Evolutionary conservation across 768 basidiomycete species (phyloP).

Genomic region (Podaxis mareebaensis): DNA sequence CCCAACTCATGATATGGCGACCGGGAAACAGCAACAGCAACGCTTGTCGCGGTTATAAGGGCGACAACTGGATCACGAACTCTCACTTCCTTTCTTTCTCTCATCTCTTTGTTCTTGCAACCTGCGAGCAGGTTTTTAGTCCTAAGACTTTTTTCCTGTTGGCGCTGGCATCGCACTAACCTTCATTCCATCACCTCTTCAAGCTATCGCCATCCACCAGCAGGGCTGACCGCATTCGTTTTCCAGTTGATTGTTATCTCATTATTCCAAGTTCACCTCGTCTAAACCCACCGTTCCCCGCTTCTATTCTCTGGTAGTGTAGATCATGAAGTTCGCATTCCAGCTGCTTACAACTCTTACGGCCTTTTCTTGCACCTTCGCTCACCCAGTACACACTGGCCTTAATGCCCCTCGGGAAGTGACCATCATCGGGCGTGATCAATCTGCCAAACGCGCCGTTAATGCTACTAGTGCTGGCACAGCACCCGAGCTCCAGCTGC

Average conservation of each 20-base stretch:
- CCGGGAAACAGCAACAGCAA: not conserved
- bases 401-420: constrained; percentile 18
- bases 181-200: not conserved
- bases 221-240: not conserved
- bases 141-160: not conserved
- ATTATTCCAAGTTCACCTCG: not conserved
- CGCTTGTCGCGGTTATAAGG: not conserved
- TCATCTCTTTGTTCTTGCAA: not conserved
- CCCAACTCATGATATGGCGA: not conserved
- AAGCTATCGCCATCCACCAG: not conserved
- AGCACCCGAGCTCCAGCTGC: constrained; percentile 25
- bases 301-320: constrained; percentile 9
- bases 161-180: not conserved
- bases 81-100: not conserved
- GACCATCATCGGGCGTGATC: constrained; percentile 21
- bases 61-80: not conserved
- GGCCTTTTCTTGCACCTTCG: constrained; percentile 20
- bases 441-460: constrained; percentile 17
- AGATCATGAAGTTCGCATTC: constrained; percentile 20
- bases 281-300: not conserved
- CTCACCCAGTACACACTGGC: constrained; percentile 21
- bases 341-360: constrained; percentile 18
- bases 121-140: not conserved
- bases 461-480: not conserved
- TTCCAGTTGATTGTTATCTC: not conserved